Percentiles rank a stretch among this genome's conserved stretches.
Conservation (phyloP, 2,329 filamentous ascomycete species). For the Tolypocladium tropicale region DNA sequence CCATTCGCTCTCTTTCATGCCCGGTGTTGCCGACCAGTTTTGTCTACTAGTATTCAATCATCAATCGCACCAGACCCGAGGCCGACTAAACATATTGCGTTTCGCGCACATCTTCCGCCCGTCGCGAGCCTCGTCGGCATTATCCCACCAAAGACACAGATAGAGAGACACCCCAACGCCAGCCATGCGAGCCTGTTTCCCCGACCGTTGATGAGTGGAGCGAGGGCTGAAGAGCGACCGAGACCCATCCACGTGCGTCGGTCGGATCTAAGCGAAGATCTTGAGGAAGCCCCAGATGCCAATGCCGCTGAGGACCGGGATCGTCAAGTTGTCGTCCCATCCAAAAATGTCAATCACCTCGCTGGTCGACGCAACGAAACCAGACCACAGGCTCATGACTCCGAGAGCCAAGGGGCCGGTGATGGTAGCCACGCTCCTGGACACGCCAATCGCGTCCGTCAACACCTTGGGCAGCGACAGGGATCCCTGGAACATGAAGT, state of each 20-base stretch:
- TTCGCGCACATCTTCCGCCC: neutral
- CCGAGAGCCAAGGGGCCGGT: constrained; percentile 64
- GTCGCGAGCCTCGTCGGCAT: neutral
- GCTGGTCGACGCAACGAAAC: constrained; percentile 78
- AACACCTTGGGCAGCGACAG: constrained; percentile 58
- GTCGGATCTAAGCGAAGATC: constrained; percentile 53
- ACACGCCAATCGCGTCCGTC: constrained; percentile 51
- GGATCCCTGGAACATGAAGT: constrained; percentile 66
- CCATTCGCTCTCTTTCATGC: neutral
- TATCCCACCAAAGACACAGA: neutral
- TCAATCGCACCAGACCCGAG: neutral
- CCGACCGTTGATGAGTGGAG: neutral
- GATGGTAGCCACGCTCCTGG: constrained; percentile 48
- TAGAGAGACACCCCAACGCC: constrained; percentile 1
- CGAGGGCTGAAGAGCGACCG: neutral
- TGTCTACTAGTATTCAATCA: neutral
- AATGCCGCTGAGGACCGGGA: constrained; percentile 79
- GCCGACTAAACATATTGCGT: neutral
- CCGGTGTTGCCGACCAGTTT: neutral
- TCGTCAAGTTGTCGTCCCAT: constrained; percentile 96
- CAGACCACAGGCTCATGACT: constrained; percentile 75
- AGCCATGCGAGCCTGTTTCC: neutral
- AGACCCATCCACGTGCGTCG: neutral
- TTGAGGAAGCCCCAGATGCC: constrained; percentile 90
- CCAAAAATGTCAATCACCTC: constrained; percentile 88